Evolutionary conservation across 2,329 filamentous ascomycete species (phyloP).

Genomic region (Penicillium frequentans): DNA sequence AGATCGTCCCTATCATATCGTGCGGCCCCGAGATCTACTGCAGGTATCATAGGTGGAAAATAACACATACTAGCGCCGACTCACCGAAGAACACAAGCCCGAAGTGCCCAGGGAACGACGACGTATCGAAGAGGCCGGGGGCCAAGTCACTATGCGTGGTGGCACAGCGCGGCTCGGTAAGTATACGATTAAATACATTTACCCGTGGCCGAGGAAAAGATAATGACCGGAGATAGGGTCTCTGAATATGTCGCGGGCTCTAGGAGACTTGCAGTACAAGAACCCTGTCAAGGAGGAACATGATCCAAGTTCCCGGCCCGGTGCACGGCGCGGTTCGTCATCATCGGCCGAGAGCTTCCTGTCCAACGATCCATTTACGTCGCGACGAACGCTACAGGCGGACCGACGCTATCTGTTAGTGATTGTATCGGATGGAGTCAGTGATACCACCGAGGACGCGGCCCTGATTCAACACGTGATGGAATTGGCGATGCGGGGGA

Average conservation of each 20-base stretch:
- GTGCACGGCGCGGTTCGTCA: constrained; percentile 20
- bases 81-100: constrained; percentile 35
- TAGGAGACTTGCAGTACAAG: constrained; percentile 41
- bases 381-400: constrained; percentile 20
- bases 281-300: constrained; percentile 31
- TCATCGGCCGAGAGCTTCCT: constrained; percentile 30
- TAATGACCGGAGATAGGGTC: constrained; percentile 19
- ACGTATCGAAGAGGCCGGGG: constrained; percentile 36
- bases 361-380: constrained; percentile 33
- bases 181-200: constrained; percentile 2
- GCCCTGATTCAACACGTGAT: constrained; percentile 32
- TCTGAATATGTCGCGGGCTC: constrained; percentile 38
- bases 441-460: constrained; percentile 28
- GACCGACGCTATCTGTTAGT: constrained; percentile 31
- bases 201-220: not conserved
- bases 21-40: constrained; percentile 2
- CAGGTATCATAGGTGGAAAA: not conserved
- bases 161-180: constrained; percentile 33
- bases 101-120: constrained; percentile 26
- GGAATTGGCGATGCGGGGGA: constrained; percentile 29
- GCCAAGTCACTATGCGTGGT: constrained; percentile 23
- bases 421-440: constrained; percentile 34
- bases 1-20: constrained; percentile 27
- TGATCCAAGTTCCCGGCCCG: constrained; percentile 9
- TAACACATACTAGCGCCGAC: constrained; percentile 27